Base-by-base conservation (phyloP, 2,329 filamentous ascomycete genomes). In the Taxawa tesnikishii region DNA sequence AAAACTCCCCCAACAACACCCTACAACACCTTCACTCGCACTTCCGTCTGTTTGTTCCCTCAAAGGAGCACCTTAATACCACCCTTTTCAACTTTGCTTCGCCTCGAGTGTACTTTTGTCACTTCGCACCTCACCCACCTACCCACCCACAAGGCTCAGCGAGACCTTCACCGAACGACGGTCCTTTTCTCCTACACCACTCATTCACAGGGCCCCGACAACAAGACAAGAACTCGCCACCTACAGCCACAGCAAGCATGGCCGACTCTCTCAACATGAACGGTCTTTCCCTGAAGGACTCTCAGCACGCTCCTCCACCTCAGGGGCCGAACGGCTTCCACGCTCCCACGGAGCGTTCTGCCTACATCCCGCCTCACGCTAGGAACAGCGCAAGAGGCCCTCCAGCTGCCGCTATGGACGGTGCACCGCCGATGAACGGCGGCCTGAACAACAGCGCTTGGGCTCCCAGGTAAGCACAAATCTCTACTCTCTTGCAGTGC, bases 311-410 rank as follows among this genome's bases (percentile, higher is more conserved):
- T 45, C 55, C 60, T 32, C 45, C 47, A 36, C 55, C 60, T 32
- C 45, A 47, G 36, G 48, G 47, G 39, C 55, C 58, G 32, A 59
- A 62, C 50, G 61, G 55, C 52, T 33, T 33, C 39, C 58, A 49
- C 47, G 55, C 43, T 48, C 55, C 46, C 43, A 48, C 51, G 38
- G 68, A 63, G 46, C 78, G 79, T 51, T 81, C 81, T 54, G 68
- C 73, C 36, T 90, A 90, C 68, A 85, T 90, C 45, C 83, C 83
- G 44, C 83, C 83, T 59, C 83, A 90, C 60, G 75, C 87, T 68
- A 77, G 83, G 53, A 65, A 63, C 48, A 71, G 72, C 56, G 58
- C 32, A 14, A 63, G 48, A 58, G 38, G 40, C 23, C 48, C 51
- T 45, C 53, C 50, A 42, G 47, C 51, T 37, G 54, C 49, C 42